Evolutionary conservation across 1,284 basidiomycete genomes (phyloP), one percentile per base, ranked within the genome.

Genomic region (Tylopilus orsonianus): DNA sequence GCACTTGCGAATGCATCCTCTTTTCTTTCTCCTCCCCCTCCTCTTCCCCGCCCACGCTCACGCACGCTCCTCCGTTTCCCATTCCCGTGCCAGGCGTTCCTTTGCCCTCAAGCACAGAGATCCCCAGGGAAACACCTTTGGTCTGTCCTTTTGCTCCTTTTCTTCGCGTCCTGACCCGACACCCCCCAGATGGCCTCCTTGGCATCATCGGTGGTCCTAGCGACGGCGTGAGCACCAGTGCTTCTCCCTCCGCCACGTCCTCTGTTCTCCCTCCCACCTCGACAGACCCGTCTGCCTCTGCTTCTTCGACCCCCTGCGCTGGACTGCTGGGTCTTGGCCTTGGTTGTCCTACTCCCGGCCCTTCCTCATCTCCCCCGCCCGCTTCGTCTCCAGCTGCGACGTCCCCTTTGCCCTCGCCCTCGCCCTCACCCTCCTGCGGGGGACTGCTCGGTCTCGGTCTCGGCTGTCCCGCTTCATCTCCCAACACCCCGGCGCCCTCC

Each of bases 1-100:
- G 48, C 57, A 51, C 27, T 50, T 44, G 56, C 56, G 59, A 5
- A 37, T 69, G 58, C 60, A 66, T 49, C 45, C 23, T 3, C 40
- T 54, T 45, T 8, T 58, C 55, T 47, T 37, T 53, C 43, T 66
- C 29, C 42, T 68, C 34, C 40, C 71, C 12, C 48, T 72, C 35
- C 36, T 59, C 27, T 64, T 62, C 43, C 53, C 71, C 3, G 56
- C 62, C 40, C 74, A 9, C 29, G 13, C 29, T 14, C 29, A 30
- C 26, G 7, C 26, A 27, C 26, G 73, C 55, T 69, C 71, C 1
- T 69, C 70, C 14, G 35, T 60, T 10, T 43, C 56, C 19, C 55
- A 64, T 27, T 70, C 73, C 4, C 74, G 78, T 67, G 67, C 72
- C 12, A 68, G 77, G 38, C 70, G 73, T 20, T 73, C 75, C 9